Percentiles rank a stretch among this genome's conserved stretches.
Conservation (phyloP, 1,284 basidiomycete species). For the Neotropicomus parvogracilis region DNA sequence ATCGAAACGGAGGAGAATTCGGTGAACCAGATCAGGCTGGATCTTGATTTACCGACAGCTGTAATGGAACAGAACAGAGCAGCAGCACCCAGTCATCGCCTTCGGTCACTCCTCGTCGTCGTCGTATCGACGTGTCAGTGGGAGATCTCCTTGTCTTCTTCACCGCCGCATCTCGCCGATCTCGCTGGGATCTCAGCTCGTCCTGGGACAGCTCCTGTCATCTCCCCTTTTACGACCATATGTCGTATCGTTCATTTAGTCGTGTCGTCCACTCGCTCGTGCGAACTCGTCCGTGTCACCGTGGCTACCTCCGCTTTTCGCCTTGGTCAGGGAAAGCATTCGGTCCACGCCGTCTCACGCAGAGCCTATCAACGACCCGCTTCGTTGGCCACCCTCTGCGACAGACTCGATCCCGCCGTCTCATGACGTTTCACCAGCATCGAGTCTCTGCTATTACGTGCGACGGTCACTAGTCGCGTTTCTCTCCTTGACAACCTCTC, state of each 20-base stretch:
- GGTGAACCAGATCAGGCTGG: conserved; percentile 21
- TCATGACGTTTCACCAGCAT: conserved; percentile 11
- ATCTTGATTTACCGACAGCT: conserved; percentile 32
- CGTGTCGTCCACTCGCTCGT: conserved; percentile 10
- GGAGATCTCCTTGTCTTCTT: conserved; percentile 22
- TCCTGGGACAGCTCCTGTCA: conserved; percentile 31
- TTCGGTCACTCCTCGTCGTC: conserved; percentile 21
- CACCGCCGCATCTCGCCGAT: conserved; percentile 22
- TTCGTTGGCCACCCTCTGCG: too few relatives aligned
- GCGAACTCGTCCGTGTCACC: conserved; percentile 13
- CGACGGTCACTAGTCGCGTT: conserved; percentile 2
- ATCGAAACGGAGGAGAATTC: too few relatives aligned
- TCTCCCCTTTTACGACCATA: conserved; percentile 14
- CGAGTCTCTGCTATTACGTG: conserved; percentile 11
- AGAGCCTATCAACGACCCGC: conserved; percentile 20
- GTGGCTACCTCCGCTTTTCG: conserved; percentile 15
- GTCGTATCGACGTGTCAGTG: conserved; percentile 18
- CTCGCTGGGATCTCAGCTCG: conserved; percentile 17
- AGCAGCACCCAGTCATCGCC: conserved; percentile 17
- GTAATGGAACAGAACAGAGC: conserved; percentile 24
- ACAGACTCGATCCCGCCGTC: too few relatives aligned
- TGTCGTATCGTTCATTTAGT: conserved; percentile 16
- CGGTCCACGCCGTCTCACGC: too few relatives aligned
- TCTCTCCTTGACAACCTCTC: conserved; percentile 6
- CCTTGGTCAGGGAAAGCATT: too few relatives aligned